These are phyloP conservation scores for Mariannaea sp. DNA, from an alignment of 2,329 filamentous ascomycete species.

Conservation along the genomic window DNA sequence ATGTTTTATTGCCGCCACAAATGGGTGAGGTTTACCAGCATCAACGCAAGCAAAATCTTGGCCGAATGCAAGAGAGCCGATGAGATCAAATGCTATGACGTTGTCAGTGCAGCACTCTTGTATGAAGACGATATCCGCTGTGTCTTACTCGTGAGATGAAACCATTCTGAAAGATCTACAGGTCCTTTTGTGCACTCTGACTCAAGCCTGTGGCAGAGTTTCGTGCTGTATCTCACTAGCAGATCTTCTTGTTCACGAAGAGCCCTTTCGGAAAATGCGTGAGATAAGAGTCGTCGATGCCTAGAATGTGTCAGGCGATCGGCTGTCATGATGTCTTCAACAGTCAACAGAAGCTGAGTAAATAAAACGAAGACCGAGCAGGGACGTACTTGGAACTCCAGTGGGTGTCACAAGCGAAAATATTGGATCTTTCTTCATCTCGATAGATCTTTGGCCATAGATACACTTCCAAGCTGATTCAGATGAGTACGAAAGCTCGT, in stretches of 20 bases:
- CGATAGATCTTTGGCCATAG: conserved; percentile 22
- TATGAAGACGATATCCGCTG: neutral
- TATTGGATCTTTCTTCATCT: conserved; percentile 29
- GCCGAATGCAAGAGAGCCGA: conserved; percentile 29
- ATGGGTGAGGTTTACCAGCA: conserved; percentile 25
- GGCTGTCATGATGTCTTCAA: conserved; percentile 27
- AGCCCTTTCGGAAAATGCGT: conserved; percentile 30
- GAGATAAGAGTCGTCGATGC: conserved; percentile 24
- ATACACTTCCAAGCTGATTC: conserved; percentile 26
- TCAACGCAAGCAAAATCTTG: conserved; percentile 29
- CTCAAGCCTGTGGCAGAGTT: conserved; percentile 21
- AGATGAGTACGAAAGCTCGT: conserved; percentile 27
- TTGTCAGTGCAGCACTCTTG: neutral
- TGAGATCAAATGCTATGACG: conserved; percentile 25
- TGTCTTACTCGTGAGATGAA: conserved; percentile 25
- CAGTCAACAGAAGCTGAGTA: neutral
- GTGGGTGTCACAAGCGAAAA: conserved; percentile 28
- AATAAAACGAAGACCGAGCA: neutral
- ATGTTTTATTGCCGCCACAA: conserved; percentile 25
- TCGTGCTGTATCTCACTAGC: conserved; percentile 24
- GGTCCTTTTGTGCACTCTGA: conserved; percentile 2
- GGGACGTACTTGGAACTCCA: conserved; percentile 23
- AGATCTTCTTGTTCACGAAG: conserved; percentile 27
- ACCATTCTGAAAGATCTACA: conserved; percentile 25
- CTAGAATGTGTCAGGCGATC: conserved; percentile 22